phyloP scores from a whole-genome alignment of 345 rosid species.

The Barbarea vulgaris region DNA sequence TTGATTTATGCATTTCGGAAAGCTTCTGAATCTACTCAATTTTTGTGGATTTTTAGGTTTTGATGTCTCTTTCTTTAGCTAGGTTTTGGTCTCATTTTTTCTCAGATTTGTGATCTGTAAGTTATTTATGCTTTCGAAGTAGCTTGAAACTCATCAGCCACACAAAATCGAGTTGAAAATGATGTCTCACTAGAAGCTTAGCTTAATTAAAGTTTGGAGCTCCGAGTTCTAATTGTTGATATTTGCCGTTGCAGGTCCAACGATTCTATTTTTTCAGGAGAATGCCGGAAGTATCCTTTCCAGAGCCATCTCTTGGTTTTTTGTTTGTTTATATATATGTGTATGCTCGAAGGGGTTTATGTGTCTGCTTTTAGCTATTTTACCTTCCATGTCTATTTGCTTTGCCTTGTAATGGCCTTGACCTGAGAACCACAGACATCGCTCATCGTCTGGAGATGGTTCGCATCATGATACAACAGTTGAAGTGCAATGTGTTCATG shows the following conservation, averaged over 20 bases:
- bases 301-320: constrained; percentile 12
- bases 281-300: constrained; percentile 99
- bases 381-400: too few relatives aligned
- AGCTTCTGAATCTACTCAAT: too few relatives aligned
- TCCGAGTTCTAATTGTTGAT: constrained; percentile 17
- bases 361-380: constrained; percentile 13
- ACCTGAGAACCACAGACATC: constrained; percentile 68
- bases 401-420: constrained; percentile 46
- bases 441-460: constrained; percentile 99
- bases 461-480: constrained; percentile 76
- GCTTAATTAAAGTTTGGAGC: constrained; percentile 11
- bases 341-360: constrained; percentile 11
- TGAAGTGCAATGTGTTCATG: constrained; percentile 98
- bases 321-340: not conserved
- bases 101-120: too few relatives aligned
- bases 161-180: too few relatives aligned
- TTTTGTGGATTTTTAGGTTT: too few relatives aligned
- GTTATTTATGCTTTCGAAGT: too few relatives aligned
- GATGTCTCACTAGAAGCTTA: not conserved
- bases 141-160: too few relatives aligned
- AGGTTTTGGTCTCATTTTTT: too few relatives aligned
- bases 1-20: constrained; percentile 37
- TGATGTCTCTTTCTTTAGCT: too few relatives aligned
- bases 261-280: constrained; percentile 95
- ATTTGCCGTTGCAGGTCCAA: constrained; percentile 82